These are phyloP conservation scores for Eucalyptus rudis DNA, from an alignment of 345 rosid species.

Conservation along the genomic window DNA sequence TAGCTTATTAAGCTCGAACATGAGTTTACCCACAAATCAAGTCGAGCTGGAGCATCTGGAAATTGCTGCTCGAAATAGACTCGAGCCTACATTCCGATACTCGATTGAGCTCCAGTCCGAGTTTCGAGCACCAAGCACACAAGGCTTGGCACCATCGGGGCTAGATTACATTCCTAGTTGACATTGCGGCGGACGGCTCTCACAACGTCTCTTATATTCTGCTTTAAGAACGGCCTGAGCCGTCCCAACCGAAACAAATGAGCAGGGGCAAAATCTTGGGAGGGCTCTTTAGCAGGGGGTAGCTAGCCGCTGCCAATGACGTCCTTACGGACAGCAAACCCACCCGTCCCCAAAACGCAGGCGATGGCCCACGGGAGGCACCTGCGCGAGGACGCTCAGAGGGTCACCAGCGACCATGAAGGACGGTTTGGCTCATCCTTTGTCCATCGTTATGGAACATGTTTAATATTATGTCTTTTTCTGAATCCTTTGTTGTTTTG, in stretches of 20 bases:
- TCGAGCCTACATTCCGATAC: neutral
- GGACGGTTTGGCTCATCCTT: neutral
- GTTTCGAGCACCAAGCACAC: neutral
- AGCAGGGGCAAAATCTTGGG: neutral
- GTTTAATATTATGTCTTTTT: too few species aligned
- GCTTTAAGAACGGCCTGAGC: neutral
- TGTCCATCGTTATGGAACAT: neutral
- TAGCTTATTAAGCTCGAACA: neutral
- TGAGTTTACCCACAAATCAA: too few species aligned
- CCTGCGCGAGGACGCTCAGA: neutral
- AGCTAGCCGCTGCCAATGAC: neutral
- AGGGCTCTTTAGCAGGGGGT: neutral
- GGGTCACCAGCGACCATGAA: neutral
- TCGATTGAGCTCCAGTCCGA: neutral
- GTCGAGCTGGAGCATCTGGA: neutral
- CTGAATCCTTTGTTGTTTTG: too few species aligned
- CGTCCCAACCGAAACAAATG: neutral
- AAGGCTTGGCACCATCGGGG: neutral
- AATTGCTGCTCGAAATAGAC: neutral
- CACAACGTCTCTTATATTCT: neutral
- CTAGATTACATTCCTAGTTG: neutral
- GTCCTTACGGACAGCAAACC: neutral
- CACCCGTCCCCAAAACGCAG: neutral
- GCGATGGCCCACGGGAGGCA: neutral
- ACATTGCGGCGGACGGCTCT: neutral